phyloP scores from a whole-genome alignment of 352 stramenopile genomes.

The Blastocystis sp. region DNA sequence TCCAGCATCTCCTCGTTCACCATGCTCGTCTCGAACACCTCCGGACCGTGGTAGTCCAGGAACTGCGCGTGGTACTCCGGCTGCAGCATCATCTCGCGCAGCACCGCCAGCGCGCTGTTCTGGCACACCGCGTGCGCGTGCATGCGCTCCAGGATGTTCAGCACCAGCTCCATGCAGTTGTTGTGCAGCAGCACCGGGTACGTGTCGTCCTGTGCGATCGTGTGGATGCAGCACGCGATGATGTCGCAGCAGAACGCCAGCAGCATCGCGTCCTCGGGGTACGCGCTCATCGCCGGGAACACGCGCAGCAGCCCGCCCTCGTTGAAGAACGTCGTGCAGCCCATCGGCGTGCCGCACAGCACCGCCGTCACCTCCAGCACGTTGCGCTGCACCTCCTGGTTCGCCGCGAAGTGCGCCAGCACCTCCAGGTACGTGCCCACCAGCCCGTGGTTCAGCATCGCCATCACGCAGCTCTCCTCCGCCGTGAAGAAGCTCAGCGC shows the following conservation, averaged over 20 bases:
- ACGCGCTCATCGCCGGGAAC: conserved; percentile 51
- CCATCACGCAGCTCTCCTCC: conserved; percentile 16
- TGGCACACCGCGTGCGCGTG: conserved; percentile 33
- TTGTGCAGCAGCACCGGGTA: conserved; percentile 65
- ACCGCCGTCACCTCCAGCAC: conserved; percentile 17
- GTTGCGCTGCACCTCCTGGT: conserved; percentile 12
- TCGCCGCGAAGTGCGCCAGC: conserved; percentile 17
- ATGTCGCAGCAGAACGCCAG: conserved; percentile 66
- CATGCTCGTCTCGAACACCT: conserved; percentile 34
- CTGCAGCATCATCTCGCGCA: conserved; percentile 60
- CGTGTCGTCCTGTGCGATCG: conserved; percentile 50
- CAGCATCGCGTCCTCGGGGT: conserved; percentile 18
- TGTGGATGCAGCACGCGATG: conserved; percentile 25
- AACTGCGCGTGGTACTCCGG: conserved; percentile 64
- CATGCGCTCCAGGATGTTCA: conserved; percentile 60
- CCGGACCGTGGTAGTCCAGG: conserved; percentile 50
- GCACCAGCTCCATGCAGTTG: conserved; percentile 59
- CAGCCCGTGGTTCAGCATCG: conserved; percentile 66
- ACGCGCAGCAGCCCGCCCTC: conserved; percentile 54
- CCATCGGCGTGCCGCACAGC: conserved; percentile 53
- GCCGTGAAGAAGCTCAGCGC: conserved; percentile 19
- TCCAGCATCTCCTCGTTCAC: conserved; percentile 62
- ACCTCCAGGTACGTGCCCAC: conserved; percentile 36
- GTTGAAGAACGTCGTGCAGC: conserved; percentile 67
- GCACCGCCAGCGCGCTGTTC: conserved; percentile 39